Evolutionary conservation across 495 filamentous ascomycete genomes (phyloP), one percentile per base, ranked within the genome.

Genomic region (Lophiostoma macrostomum): DNA sequence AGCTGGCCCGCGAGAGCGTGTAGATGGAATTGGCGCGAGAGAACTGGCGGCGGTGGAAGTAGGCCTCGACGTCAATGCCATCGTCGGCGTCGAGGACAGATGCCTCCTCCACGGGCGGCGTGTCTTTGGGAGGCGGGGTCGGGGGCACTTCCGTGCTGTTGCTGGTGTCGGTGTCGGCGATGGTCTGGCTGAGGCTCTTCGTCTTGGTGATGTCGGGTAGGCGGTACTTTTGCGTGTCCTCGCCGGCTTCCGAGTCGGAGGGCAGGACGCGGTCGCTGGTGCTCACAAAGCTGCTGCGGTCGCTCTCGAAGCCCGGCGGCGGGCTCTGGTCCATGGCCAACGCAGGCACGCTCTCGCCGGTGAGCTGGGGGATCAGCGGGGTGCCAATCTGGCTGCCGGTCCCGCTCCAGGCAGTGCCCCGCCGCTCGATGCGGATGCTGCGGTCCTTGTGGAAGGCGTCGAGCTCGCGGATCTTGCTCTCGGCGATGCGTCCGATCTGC

Each of bases 1-100:
- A 95, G 0, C 90, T 93, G 31, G 83, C 84, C 27, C 90, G 83
- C 4, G 89, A 93, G 54, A 98, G 78, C 0, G 91, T 93, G 67
- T 89, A 95, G 22, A 94, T 84, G 4, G 90, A 94, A 14, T 84
- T 81, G 4, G 87, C 73, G n/a, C 88, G 71, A 27, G 50, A 27
- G 67, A 63, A n/a, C 63, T 72, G 45, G 50, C 61, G 14, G 68
- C 44, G 74, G 30, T 76, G 76, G 64, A 81, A 82, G 54, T 78
- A 81, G 11, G 72, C 71, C 50, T 76, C 72, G 24, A 67, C 61
- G 54, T 74, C 74, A 4, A 69, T 69, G 30, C 71, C 74, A n/a
- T 67, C 60, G 34, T 50, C 35, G 66, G 64, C 52, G 69, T 71
- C 52, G 58, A 68, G 50, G 41, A 56, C 63, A 34, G 63, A 69